Evolutionary conservation across 345 rosid species (phyloP), one percentile per base, ranked within the genome.

Genomic region (Noccaea bulbosa): DNA sequence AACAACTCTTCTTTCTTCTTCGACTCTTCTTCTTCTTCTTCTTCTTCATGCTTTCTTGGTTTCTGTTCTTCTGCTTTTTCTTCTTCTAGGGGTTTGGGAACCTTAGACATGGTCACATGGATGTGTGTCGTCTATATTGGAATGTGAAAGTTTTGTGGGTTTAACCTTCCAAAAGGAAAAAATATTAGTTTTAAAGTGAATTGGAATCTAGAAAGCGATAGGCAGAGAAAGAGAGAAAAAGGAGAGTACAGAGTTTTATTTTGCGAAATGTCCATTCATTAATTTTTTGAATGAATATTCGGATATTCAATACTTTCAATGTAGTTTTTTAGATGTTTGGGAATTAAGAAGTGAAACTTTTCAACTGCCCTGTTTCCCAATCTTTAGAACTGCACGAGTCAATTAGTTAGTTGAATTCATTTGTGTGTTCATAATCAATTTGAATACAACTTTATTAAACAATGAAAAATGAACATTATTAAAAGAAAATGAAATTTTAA

Each of bases 31-130:
- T 9, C 57, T 45, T 53, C 69, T 20, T 46, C 71, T 63, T 65
- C 53, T 40, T 41, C 60, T 43, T 71, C 61, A 48, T 66, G 66
- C 67, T 15, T 66, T 14, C 16, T 57, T 8, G 62, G 60, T 30
- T 17, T 56, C n/a, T 65, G 60, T 61, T 73, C 69, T 62, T 16
- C 57, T 51, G 7, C 34, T 5, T 39, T 57, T 56, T 40, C 64
- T 68, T 45, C 64, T 61, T 68, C 78, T 45, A 3, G 64, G 74
- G 70, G 50, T 37, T 75, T 45, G 69, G 62, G 74, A 68, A 67
- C 45, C 64, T 68, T 75, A 46, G 78, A 75, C 78, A 75, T 75
- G 70, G 78, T 67, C 77, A 65, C 77, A 65, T 73, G 77, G 61
- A 73, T 60, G 73, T 20, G n/a, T 57, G 65, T 69, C 22, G 41